Base-by-base conservation (phyloP, 2,329 filamentous ascomycete species). In the Curvularia lunata region DNA sequence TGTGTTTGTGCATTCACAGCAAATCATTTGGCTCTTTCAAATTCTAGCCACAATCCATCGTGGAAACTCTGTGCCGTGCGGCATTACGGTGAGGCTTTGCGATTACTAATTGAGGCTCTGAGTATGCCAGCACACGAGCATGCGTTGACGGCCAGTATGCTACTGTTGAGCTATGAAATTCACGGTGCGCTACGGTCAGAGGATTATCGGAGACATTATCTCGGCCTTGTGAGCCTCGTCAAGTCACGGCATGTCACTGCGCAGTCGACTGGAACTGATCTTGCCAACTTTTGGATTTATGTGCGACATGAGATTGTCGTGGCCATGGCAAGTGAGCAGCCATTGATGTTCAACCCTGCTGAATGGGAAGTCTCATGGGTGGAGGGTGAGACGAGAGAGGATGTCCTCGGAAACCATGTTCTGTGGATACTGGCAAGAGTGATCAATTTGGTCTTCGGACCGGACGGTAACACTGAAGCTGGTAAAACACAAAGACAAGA, bases 271-370 rank as follows among this genome's bases (percentile, higher is more conserved):
- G 72, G 72, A 1, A 69, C 68, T 9, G 69, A 74, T 46, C 59
- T 64, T 13, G 74, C 73, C 6, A 75, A 73, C 18, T 76, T 76
- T 54, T 76, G 73, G 73, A 70, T 76, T 25, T 75, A 75, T 46
- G 59, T 70, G 8, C 54, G 72, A 10, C 73, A 75, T 48, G 72
- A 75, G 50, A 72, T 76, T 42, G 67, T 64, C 3, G 64, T 75
- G 3, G 71, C 74, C 2, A 56, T 75, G 50, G 57, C 68, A 6
- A 73, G 60, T 25, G 72, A 74, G 41, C 61, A 63, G 41, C 71
- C 71, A 2, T 57, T 74, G 21, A 51, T 74, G 7, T 54, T 74
- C 3, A 56, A 68, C 48, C 73, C 74, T 12, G 57, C 59, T 10
- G 71, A 75, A 13, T 77, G 74, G 74, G 63, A 64, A 45, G 70